Evolutionary conservation across 345 rosid species (phyloP).

Genomic region (Mercurialis annua): DNA sequence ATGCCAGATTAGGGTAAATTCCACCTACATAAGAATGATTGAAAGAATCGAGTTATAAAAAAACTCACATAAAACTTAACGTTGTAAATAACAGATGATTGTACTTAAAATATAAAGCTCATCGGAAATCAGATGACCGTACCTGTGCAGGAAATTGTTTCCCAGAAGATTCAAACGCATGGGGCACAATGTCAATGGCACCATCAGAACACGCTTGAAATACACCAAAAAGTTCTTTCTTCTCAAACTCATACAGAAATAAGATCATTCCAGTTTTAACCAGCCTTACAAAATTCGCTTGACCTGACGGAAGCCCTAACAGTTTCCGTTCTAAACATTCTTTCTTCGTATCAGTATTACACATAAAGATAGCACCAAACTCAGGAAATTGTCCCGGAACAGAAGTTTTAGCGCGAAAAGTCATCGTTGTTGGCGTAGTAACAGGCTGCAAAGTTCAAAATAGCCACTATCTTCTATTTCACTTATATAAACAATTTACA

Average conservation of each 20-base stretch:
- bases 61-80: not conserved
- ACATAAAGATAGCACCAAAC: conserved; percentile 76
- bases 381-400: conserved; percentile 41
- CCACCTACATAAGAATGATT: conserved; percentile 38
- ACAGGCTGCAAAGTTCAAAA: conserved; percentile 35
- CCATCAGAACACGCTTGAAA: conserved; percentile 60
- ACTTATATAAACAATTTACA: too few species aligned
- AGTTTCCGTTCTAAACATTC: conserved; percentile 47
- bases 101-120: not conserved
- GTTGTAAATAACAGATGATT: not conserved
- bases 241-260: conserved; percentile 65
- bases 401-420: conserved; percentile 17
- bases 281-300: conserved; percentile 43
- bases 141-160: conserved; percentile 81
- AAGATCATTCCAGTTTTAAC: conserved; percentile 70
- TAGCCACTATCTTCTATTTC: too few species aligned
- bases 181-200: conserved; percentile 52
- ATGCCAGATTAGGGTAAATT: conserved; percentile 41
- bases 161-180: conserved; percentile 51
- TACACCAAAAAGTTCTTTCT: conserved; percentile 61
- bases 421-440: conserved; percentile 22
- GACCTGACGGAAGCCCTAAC: conserved; percentile 57
- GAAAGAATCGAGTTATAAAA: conserved; percentile 2
- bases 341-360: conserved; percentile 36
- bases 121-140: conserved; percentile 1